phyloP scores from a whole-genome alignment of 345 rosid genomes.

The Hirschfeldia incana region DNA sequence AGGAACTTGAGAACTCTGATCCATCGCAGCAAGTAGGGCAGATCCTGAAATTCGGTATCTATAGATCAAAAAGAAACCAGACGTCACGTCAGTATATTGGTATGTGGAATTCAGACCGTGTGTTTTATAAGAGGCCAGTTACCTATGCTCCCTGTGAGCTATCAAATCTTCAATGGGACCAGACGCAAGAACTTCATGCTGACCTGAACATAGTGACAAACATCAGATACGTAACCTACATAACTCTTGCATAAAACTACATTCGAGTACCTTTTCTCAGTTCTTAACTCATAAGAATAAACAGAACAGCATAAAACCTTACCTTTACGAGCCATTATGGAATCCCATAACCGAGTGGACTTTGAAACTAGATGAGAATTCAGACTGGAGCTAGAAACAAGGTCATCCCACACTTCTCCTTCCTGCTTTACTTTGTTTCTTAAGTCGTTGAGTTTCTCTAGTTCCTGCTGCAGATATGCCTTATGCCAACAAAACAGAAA shows the following conservation, averaged over 20 bases:
- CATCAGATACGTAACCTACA: neutral
- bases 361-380: constrained; percentile 95
- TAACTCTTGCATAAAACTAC: constrained; percentile 1
- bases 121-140: constrained; percentile 23
- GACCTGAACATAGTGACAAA: constrained; percentile 53
- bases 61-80: constrained; percentile 33
- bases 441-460: constrained; percentile 90
- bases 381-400: constrained; percentile 91
- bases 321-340: constrained; percentile 92
- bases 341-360: constrained; percentile 92
- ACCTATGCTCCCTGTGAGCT: constrained; percentile 99
- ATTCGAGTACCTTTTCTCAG: neutral
- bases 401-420: constrained; percentile 98
- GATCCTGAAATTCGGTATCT: constrained; percentile 99
- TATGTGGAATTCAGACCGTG: constrained; percentile 1
- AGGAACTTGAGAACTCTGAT: constrained; percentile 91
- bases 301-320: constrained; percentile 32
- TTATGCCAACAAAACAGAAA: constrained; percentile 46
- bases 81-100: constrained; percentile 14
- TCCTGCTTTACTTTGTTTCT: constrained; percentile 97
- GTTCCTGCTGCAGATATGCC: constrained; percentile 99
- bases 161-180: constrained; percentile 98
- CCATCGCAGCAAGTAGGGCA: constrained; percentile 93
- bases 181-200: constrained; percentile 98
- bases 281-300: neutral